Conservation (phyloP, 2,329 filamentous ascomycete genomes). For the Aspergillus sp. region DNA sequence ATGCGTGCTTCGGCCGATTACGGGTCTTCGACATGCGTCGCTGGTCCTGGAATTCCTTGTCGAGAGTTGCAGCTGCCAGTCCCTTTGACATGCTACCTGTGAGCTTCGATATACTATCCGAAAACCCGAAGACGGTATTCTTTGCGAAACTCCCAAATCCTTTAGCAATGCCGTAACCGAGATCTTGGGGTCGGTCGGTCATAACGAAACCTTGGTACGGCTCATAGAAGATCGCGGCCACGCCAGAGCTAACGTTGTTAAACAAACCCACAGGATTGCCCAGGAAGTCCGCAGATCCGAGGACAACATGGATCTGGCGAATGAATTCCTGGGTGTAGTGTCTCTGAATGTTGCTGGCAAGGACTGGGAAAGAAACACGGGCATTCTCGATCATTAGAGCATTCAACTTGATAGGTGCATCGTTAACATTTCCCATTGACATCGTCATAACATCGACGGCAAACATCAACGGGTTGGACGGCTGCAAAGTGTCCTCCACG, state of each 20-base stretch:
- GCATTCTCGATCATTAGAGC: slow-evolving; percentile 94
- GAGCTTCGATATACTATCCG: slow-evolving; percentile 95
- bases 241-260: slow-evolving; percentile 96
- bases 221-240: slow-evolving; percentile 98
- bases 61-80: slow-evolving; percentile 87
- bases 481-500: slow-evolving; percentile 88
- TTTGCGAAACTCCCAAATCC: slow-evolving; percentile 96
- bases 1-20: slow-evolving; percentile 92
- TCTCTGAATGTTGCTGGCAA: slow-evolving; percentile 82
- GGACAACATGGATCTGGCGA: slow-evolving; percentile 93
- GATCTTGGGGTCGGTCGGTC: slow-evolving; percentile 91
- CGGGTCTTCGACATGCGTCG: slow-evolving; percentile 89
- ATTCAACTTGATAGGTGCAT: slow-evolving; percentile 91
- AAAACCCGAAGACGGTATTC: slow-evolving; percentile 97
- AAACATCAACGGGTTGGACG: slow-evolving; percentile 95
- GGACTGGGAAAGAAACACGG: slow-evolving; percentile 78
- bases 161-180: slow-evolving; percentile 93
- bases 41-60: slow-evolving; percentile 98
- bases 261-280: slow-evolving; percentile 97
- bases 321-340: slow-evolving; percentile 97
- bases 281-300: slow-evolving; percentile 95
- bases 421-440: slow-evolving; percentile 98
- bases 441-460: slow-evolving; percentile 98
- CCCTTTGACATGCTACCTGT: slow-evolving; percentile 97
- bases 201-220: slow-evolving; percentile 97